Evolutionary conservation across 2,329 filamentous ascomycete species (phyloP).

Genomic region (Cytospora piceicola): DNA sequence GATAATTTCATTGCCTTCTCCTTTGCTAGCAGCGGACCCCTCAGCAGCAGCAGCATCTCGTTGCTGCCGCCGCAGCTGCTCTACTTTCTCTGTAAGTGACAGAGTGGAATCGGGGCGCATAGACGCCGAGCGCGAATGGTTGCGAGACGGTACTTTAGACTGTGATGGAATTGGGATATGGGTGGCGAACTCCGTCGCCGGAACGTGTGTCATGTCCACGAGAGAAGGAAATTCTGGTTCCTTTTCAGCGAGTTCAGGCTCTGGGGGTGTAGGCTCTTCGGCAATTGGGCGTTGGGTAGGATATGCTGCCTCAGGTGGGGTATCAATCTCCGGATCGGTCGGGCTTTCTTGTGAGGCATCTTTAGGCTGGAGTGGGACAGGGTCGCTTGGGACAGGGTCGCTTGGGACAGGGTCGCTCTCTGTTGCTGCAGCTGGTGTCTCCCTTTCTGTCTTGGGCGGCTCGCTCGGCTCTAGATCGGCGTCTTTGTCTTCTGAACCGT

Average conservation of each 20-base stretch:
- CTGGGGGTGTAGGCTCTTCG: not conserved
- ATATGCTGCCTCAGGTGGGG: not conserved
- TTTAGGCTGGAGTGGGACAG: not conserved
- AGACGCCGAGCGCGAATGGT: conserved; percentile 26
- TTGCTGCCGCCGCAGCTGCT: conserved; percentile 57
- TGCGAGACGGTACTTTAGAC: conserved; percentile 24
- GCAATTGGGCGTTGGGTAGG: conserved; percentile 2
- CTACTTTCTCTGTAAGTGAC: conserved; percentile 51
- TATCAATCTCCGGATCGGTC: not conserved
- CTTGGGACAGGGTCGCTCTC: not conserved
- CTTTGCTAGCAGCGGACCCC: conserved; percentile 31
- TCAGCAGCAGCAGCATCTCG: conserved; percentile 40
- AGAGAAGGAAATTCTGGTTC: conserved; percentile 2
- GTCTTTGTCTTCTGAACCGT: conserved; percentile 5
- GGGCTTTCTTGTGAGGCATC: conserved; percentile 6
- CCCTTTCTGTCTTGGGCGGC: conserved; percentile 5
- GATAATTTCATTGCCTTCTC: conserved; percentile 28
- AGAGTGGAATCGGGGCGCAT: conserved; percentile 30
- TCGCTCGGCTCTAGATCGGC: not conserved
- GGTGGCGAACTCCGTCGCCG: conserved; percentile 1
- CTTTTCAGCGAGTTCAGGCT: conserved; percentile 1
- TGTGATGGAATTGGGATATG: conserved; percentile 23
- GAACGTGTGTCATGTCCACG: not conserved
- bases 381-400: no score
- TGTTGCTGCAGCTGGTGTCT: conserved; percentile 1